Percentiles rank a stretch among this genome's conserved stretches.
phyloP scores from a whole-genome alignment of 2,329 filamentous ascomycete genomes.

The Ceratocystis colombiana region DNA sequence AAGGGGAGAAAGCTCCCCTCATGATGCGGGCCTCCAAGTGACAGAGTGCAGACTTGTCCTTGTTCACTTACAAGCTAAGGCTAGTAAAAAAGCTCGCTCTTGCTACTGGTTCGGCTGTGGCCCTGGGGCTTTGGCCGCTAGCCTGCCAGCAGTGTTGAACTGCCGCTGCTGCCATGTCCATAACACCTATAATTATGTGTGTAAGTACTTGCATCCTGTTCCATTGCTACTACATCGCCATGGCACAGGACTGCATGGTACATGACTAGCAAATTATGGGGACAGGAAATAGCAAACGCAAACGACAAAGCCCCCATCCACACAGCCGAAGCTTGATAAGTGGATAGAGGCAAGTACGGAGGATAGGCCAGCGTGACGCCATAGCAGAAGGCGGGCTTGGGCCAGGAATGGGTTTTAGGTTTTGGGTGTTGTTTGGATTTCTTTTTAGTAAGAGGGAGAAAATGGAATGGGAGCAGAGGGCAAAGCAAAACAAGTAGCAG shows the following conservation, averaged over 20 bases:
- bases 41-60: background rate
- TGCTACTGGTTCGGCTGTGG: no score
- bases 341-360: background rate
- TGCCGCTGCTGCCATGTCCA: no score
- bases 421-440: background rate
- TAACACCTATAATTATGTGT: no score
- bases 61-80: background rate
- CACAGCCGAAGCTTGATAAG: conserved; percentile 9
- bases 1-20: background rate
- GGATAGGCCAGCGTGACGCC: conserved; percentile 1
- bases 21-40: background rate
- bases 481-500: background rate
- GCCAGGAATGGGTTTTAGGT: conserved; percentile 1
- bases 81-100: no score
- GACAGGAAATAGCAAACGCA: no score
- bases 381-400: background rate
- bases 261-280: background rate
- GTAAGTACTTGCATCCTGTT: no score
- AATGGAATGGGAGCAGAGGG: background rate
- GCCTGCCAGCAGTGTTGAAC: no score
- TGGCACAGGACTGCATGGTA: background rate
- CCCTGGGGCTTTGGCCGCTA: no score
- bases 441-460: background rate
- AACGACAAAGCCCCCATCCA: no score
- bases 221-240: no score